Evolutionary conservation across 352 stramenopile species (phyloP), one percentile per base, ranked within the genome.

Genomic region (Phytophthora capsici): DNA sequence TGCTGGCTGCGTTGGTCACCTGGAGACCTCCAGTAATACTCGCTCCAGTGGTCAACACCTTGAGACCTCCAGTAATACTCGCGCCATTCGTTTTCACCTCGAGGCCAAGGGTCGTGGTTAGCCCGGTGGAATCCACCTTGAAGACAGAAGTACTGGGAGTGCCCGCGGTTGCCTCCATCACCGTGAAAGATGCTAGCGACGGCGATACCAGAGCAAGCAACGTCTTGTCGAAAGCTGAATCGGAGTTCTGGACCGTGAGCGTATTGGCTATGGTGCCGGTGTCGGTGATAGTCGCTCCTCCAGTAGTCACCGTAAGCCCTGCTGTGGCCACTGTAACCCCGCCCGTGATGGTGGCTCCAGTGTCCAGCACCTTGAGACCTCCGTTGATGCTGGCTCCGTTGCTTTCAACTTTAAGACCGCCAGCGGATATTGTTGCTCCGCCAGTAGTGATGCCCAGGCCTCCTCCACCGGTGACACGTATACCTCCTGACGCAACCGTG

Each of bases 271-370:
- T 26, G 0, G 26, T 26, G 19, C 68, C 65, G 25, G 70, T 69
- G 5, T 57, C 56, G 14, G 28, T 75, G 7, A 75, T 75, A 12
- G n/a, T n/a, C n/a, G n/a, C n/a, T n/a, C n/a, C n/a, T n/a, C n/a
- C n/a, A n/a, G n/a, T n/a, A n/a, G n/a, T n/a, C n/a, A n/a, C n/a
- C n/a, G n/a, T n/a, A n/a, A n/a, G n/a, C n/a, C n/a, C n/a, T n/a
- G n/a, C n/a, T n/a, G n/a, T n/a, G n/a, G n/a, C n/a, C n/a, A n/a
- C n/a, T n/a, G n/a, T n/a, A n/a, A n/a, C n/a, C n/a, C n/a, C n/a
- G n/a, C n/a, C n/a, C n/a, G n/a, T n/a, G n/a, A n/a, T n/a, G n/a
- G n/a, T n/a, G n/a, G n/a, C n/a, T n/a, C n/a, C n/a, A n/a, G n/a
- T n/a, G n/a, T n/a, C n/a, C n/a, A n/a, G n/a, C n/a, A n/a, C n/a